Conservation (phyloP, 2,329 filamentous ascomycete species). For the Graphilbum ipis-grandicollis region DNA sequence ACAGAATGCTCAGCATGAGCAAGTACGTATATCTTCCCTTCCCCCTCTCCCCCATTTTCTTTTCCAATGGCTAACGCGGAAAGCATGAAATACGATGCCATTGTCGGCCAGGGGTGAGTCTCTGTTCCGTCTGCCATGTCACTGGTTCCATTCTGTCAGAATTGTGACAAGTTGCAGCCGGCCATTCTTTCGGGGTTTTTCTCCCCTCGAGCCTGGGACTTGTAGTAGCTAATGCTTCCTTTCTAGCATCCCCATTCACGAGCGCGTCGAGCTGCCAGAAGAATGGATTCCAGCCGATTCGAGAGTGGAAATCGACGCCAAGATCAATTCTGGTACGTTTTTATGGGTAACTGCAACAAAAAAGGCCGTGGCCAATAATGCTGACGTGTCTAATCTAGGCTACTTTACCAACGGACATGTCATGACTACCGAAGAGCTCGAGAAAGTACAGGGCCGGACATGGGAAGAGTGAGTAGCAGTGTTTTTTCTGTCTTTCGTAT, state of each 20-base stretch:
- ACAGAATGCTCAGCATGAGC: conserved; percentile 96
- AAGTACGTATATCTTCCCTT: conserved; percentile 40
- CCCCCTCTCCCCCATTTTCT: no score
- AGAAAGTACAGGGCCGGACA: conserved; percentile 70
- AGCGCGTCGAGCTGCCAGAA: conserved; percentile 82
- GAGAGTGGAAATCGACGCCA: conserved; percentile 95
- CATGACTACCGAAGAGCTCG: conserved; percentile 73
- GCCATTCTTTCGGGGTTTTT: neutral
- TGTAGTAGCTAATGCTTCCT: conserved; percentile 1
- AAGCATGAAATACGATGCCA: conserved; percentile 77
- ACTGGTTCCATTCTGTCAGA: neutral
- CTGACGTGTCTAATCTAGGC: conserved; percentile 15
- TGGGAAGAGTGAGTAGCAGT: conserved; percentile 58
- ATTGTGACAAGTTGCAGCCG: no score
- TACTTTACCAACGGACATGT: conserved; percentile 79
- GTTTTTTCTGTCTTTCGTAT: neutral
- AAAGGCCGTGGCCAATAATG: neutral
- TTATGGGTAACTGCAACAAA: no score
- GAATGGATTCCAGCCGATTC: conserved; percentile 90
- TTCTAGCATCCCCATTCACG: conserved; percentile 60
- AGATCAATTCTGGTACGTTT: conserved; percentile 78
- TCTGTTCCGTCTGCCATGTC: neutral
- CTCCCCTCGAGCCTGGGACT: neutral
- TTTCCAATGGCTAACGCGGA: conserved; percentile 1
- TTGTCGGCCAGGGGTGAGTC: conserved; percentile 58